Conservation (phyloP, 2,329 filamentous ascomycete genomes). For the Fusarium compactum region DNA sequence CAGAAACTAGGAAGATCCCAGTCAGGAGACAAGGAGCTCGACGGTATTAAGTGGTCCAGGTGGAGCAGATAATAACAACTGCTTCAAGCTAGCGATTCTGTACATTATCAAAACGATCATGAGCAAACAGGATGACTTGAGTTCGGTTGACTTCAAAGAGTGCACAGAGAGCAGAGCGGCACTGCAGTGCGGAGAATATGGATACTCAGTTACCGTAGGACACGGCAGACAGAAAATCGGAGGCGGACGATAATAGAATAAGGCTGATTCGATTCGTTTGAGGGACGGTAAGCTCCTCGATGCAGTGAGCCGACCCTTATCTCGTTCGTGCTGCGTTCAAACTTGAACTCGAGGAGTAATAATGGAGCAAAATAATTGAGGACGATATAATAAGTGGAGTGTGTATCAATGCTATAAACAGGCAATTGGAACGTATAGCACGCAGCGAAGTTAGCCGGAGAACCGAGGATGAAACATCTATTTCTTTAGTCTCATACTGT, state of each 20-base stretch:
- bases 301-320: slow-evolving; percentile 29
- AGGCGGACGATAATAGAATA: slow-evolving; percentile 19
- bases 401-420: slow-evolving; percentile 1
- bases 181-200: slow-evolving; percentile 17
- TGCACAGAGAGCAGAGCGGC: slow-evolving; percentile 1
- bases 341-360: neutral
- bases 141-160: slow-evolving; percentile 1
- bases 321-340: slow-evolving; percentile 10
- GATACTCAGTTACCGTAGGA: slow-evolving; percentile 11
- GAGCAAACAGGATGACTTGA: slow-evolving; percentile 4
- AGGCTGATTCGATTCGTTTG: slow-evolving; percentile 6
- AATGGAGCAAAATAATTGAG: neutral
- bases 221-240: slow-evolving; percentile 1
- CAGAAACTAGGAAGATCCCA: slow-evolving; percentile 30
- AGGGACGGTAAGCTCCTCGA: slow-evolving; percentile 26
- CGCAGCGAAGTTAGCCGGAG: neutral
- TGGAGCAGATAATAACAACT: slow-evolving; percentile 19
- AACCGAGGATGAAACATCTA: slow-evolving; percentile 9
- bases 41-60: slow-evolving; percentile 19
- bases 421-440: neutral
- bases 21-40: slow-evolving; percentile 44
- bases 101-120: neutral
- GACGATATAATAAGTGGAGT: neutral
- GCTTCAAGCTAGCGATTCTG: slow-evolving; percentile 1
- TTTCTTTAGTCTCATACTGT: neutral